Percentiles rank a stretch among this genome's conserved stretches.
Conservation (phyloP, 768 basidiomycete species). For the Phaffia australis region DNA sequence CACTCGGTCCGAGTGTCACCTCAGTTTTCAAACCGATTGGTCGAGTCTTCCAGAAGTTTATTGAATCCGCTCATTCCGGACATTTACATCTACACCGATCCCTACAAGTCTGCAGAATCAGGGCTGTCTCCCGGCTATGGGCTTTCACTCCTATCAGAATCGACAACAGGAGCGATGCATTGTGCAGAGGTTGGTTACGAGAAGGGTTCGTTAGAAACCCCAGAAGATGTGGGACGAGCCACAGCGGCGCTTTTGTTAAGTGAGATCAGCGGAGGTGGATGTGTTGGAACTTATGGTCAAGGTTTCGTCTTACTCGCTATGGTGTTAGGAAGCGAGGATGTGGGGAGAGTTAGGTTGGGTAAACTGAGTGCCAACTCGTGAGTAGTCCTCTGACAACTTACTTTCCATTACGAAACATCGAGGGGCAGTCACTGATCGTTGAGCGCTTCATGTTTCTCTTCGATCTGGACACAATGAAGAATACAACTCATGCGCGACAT, state of each 20-base stretch:
- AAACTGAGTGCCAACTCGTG: constrained; percentile 72
- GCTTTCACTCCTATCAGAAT: constrained; percentile 76
- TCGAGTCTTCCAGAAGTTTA: constrained; percentile 82
- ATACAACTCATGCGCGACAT: constrained; percentile 83
- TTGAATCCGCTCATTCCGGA: constrained; percentile 95
- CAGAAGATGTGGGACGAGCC: constrained; percentile 80
- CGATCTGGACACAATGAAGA: constrained; percentile 41
- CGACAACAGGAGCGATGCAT: constrained; percentile 78
- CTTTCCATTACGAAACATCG: constrained; percentile 14
- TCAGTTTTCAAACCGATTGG: constrained; percentile 95
- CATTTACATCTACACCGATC: constrained; percentile 95
- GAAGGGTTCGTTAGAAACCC: constrained; percentile 47
- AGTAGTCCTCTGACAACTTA: constrained; percentile 33
- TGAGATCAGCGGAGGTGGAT: constrained; percentile 73
- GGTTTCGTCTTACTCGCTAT: constrained; percentile 73
- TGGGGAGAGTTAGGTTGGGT: constrained; percentile 76
- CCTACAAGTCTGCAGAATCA: constrained; percentile 93
- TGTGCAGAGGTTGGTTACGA: constrained; percentile 75
- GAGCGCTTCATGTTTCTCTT: neutral
- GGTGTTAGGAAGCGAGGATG: constrained; percentile 95
- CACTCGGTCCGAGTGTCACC: constrained; percentile 95
- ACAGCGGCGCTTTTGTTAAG: constrained; percentile 67
- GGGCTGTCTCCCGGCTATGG: constrained; percentile 93
- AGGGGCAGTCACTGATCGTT: constrained; percentile 27
- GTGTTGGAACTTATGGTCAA: constrained; percentile 84